phyloP scores from a whole-genome alignment of 2,329 filamentous ascomycete genomes.

The Stachybotrys elegans region DNA sequence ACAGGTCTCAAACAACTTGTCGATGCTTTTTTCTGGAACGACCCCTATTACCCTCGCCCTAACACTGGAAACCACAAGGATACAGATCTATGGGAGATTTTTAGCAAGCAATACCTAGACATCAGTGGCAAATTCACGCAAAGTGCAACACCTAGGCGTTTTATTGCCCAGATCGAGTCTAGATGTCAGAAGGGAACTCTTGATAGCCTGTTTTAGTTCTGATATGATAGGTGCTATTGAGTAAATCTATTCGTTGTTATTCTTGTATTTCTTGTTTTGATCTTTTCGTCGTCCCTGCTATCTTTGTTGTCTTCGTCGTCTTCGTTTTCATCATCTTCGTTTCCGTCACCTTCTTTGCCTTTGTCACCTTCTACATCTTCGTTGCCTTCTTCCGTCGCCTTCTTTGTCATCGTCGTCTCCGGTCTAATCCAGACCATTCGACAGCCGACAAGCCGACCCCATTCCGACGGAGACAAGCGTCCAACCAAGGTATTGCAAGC shows the following conservation, averaged over 20 bases:
- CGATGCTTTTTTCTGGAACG: slow-evolving; percentile 7
- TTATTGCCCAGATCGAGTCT: slow-evolving; percentile 4
- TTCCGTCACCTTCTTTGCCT: not conserved
- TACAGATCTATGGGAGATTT: slow-evolving; percentile 3
- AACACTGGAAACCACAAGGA: not conserved
- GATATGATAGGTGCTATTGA: slow-evolving; percentile 3
- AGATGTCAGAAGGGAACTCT: not conserved
- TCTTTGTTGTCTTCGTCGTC: not conserved
- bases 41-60: slow-evolving; percentile 6
- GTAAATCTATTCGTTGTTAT: not conserved
- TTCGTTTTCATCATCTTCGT: not conserved
- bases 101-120: slow-evolving; percentile 3
- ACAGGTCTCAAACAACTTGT: slow-evolving; percentile 6
- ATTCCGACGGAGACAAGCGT: not conserved
- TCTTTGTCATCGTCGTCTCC: not conserved
- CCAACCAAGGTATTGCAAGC: not conserved
- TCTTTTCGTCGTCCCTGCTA: not conserved
- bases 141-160: slow-evolving; percentile 2
- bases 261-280: not conserved
- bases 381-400: no score
- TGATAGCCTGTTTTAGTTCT: not conserved
- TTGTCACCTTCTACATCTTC: no score
- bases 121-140: slow-evolving; percentile 2
- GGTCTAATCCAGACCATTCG: not conserved
- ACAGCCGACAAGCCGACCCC: not conserved